These are phyloP conservation scores for Eragrostis curvula DNA, from an alignment of 176 grass and related monocot genomes.

Conservation along the genomic window DNA sequence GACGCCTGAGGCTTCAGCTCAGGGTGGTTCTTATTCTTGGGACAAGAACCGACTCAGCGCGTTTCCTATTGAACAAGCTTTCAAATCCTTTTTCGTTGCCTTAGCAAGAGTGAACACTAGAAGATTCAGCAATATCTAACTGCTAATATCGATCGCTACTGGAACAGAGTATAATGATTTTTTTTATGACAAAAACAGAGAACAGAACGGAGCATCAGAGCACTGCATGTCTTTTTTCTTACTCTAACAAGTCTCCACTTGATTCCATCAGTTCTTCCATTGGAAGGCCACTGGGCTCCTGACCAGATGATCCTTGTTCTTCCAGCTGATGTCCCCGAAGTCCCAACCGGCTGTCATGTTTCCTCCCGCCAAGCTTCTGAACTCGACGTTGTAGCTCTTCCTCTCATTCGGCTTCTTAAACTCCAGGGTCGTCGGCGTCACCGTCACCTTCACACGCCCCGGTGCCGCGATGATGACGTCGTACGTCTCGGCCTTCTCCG, in stretches of 20 bases:
- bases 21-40: background rate
- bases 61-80: too few species aligned
- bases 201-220: too few species aligned
- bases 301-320: background rate
- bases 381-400: conserved; percentile 21
- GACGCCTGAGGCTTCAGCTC: background rate
- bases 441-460: conserved; percentile 14
- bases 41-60: too few species aligned
- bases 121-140: too few species aligned
- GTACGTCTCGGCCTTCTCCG: conserved; percentile 14
- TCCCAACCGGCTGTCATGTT: background rate
- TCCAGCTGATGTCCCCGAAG: conserved; percentile 8
- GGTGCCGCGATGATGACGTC: background rate
- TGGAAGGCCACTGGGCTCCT: conserved; percentile 10
- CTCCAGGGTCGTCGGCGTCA: conserved; percentile 8
- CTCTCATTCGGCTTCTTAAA: background rate
- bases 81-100: too few species aligned
- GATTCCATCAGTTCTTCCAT: conserved; percentile 10
- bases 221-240: background rate
- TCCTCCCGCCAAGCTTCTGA: background rate
- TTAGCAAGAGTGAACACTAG: too few species aligned
- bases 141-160: too few species aligned
- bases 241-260: background rate
- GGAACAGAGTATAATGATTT: too few species aligned
- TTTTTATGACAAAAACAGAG: too few species aligned